Base-by-base conservation (phyloP, 768 basidiomycete genomes). In the Clitopilus passeckerianus region DNA sequence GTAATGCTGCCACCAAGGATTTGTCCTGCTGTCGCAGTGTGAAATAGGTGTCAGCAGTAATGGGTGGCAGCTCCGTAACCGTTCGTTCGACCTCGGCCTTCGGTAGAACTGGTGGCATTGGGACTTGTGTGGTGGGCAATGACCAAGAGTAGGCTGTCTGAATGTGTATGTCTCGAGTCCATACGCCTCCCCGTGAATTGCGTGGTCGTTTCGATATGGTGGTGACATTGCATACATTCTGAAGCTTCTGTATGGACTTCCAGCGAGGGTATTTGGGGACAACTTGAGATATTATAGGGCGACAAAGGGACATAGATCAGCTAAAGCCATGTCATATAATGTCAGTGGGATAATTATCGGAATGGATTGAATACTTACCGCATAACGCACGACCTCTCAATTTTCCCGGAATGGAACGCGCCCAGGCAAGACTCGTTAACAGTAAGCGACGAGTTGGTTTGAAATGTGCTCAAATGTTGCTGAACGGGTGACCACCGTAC, bases 231-330 rank as follows among this genome's bases (percentile, higher is more conserved):
- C 46, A 50, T 10, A 50, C 46, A 50, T 50, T 50, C 20, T 50
- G 50, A 60, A 64, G 60, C 66, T 66, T 65, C 64, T 54, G 61
- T 37, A 57, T 57, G 53, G 64, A 57, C 54, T 57, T 61, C 59
- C 59, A 64, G 41, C 33, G 35, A 60, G 54, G 53, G 61, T 69
- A 59, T 64, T 70, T 74, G 58, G 67, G 69, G 65, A 74, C 68
- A 72, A 75, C 75, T 80, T 76, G 76, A 65, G 75, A 74, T 67
- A 81, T 71, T 73, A 79, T 72, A 75, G 74, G 80, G 74, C 84
- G 86, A 80, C 86, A 86, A 83, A 84, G 78, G 75, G 80, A 86
- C 86, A 89, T 89, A 86, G 82, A 85, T 89, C 79, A 89, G 75
- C 86, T 84, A 62, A 34, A 53, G n/a, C 41, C 30, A 63, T 7